Base-by-base conservation (phyloP, 257 asterid genomes). In the Henckelia pumila region DNA sequence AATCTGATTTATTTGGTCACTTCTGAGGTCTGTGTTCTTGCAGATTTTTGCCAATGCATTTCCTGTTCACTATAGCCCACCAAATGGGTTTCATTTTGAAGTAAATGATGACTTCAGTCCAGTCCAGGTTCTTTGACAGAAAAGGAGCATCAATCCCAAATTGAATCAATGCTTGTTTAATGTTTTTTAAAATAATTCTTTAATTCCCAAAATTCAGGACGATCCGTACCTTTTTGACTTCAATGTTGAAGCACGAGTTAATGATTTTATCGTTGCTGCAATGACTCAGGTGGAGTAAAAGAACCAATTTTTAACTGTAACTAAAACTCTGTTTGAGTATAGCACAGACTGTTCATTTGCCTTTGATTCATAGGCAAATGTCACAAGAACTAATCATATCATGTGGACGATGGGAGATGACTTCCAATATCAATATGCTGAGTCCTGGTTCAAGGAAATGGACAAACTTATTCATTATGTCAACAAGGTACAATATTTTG, bases 391-490 rank as follows among this genome's bases (percentile, higher is more conserved):
- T 33, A 83, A 91, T 80, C 97, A 91, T 77, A 84, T 91, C 23
- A 91, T 91, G 97, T 91, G 95, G 95, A 91, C 97, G 21, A 91
- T 91, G 97, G 97, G 97, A 53, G 91, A 91, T 53, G 97, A 88
- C 75, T 91, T 91, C 77, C 82, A 77, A 69, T 91, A 91, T 78
- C 92, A 85, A 61, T 91, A 91, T 68, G 95, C 96, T 1, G 97
- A 88, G 70, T 73, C 89, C 35, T 91, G 97, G 97, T 91, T 91
- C 88, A 91, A 85, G 81, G 86, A 91, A 74, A 91, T 91, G 96
- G 97, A 91, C 78, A 91, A 91, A 78, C 83, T 91, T 63, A 91
- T 91, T 71, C 95, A 91, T 78, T 81, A 91, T 59, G 96, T 91
- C 63, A 91, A 88, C 78, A 83, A 77, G 97, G 97, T 86, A 76